Conservation (phyloP, 345 rosid species). For the Euphorbia tirucalli region DNA sequence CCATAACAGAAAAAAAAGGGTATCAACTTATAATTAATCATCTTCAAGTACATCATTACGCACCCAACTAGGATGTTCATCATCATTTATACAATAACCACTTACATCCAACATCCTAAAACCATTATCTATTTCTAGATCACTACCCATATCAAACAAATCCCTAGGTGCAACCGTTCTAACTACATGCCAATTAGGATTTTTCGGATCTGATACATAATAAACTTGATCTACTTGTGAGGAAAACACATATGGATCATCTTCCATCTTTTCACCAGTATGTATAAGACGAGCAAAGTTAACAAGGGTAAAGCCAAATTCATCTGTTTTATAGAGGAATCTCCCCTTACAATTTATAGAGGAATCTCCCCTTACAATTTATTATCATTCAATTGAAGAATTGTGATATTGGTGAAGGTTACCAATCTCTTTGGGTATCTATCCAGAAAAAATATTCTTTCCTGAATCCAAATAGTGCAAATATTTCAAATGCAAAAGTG, state of each 20-base stretch:
- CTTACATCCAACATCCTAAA: background rate
- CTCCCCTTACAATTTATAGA: no score
- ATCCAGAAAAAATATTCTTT: no score
- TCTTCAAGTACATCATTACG: background rate
- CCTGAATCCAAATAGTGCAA: no score
- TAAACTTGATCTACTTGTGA: background rate
- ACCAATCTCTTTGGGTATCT: no score
- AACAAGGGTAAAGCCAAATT: background rate
- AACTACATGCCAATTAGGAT: background rate
- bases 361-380: no score
- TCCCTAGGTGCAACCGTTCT: background rate
- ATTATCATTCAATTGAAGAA: no score
- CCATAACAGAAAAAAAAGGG: no score
- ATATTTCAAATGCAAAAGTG: no score
- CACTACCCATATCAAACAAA: background rate
- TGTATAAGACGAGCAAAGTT: background rate
- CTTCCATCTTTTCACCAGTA: background rate
- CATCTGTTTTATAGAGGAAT: constrained; percentile 4
- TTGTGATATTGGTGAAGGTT: no score
- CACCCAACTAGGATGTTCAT: background rate
- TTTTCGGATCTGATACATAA: background rate
- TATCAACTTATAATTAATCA: no score
- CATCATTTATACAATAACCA: no score
- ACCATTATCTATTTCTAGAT: background rate
- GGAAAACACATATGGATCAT: background rate